phyloP scores from a whole-genome alignment of 306 rosid genomes.

The Amphicarpaea edgeworthii region DNA sequence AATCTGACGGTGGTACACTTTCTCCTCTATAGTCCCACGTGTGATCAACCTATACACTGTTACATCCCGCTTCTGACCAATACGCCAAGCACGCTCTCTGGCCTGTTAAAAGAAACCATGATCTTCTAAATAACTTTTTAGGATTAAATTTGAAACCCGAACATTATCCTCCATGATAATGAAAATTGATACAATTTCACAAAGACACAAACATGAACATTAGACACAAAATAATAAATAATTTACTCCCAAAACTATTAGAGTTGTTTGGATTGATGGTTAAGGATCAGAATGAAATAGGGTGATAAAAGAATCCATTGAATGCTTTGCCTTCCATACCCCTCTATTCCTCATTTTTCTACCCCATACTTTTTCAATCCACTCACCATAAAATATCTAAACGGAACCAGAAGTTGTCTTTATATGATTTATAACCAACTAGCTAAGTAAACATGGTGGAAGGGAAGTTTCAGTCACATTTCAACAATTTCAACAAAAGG shows the following conservation, averaged over 20 bases:
- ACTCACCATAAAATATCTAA: slow-evolving; percentile 9
- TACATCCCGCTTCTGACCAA: slow-evolving; percentile 97
- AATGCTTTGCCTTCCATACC: background rate
- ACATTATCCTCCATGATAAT: slow-evolving; percentile 30
- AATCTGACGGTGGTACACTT: slow-evolving; percentile 96
- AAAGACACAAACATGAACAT: slow-evolving; percentile 41
- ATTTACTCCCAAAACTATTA: slow-evolving; percentile 24
- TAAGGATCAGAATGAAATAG: slow-evolving; percentile 22
- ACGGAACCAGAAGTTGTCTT: background rate
- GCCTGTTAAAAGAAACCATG: slow-evolving; percentile 68
- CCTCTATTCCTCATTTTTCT: slow-evolving; percentile 3
- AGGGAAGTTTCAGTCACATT: slow-evolving; percentile 31
- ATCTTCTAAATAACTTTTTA: slow-evolving; percentile 39
- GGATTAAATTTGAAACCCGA: slow-evolving; percentile 34
- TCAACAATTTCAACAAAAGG: slow-evolving; percentile 31
- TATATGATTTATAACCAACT: slow-evolving; percentile 13
- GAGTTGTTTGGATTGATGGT: slow-evolving; percentile 17
- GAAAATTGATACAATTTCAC: slow-evolving; percentile 35
- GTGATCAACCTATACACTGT: slow-evolving; percentile 93
- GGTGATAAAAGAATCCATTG: slow-evolving; percentile 21
- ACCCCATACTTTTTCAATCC: background rate
- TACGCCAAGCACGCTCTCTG: slow-evolving; percentile 98
- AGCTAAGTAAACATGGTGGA: slow-evolving; percentile 25
- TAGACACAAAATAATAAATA: slow-evolving; percentile 3
- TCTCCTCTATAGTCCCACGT: slow-evolving; percentile 96